phyloP scores from a whole-genome alignment of 176 grass and related monocot species.

The Zea luxurians region DNA sequence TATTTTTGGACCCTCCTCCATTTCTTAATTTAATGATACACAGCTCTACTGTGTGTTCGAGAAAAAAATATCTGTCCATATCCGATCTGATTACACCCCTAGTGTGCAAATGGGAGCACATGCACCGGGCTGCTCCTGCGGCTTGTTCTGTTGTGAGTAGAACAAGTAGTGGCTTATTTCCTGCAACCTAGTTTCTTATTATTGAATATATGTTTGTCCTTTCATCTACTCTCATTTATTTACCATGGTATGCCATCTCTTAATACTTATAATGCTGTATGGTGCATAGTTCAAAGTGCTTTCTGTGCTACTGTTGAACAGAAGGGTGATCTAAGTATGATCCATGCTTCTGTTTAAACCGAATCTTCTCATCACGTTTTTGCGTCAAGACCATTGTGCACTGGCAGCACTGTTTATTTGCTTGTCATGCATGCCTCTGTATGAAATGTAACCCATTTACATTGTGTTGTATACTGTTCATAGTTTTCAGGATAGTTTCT shows the following conservation, averaged over 20 bases:
- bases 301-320: background rate
- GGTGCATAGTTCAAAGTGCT: background rate
- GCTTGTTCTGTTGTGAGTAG: background rate
- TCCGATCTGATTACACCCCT: too few relatives aligned
- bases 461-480: background rate
- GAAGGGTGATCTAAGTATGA: background rate
- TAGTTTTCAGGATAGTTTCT: constrained; percentile 22
- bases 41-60: too few relatives aligned
- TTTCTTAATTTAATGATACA: too few relatives aligned
- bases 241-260: background rate
- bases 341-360: background rate
- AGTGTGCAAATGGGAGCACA: background rate
- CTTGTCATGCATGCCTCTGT: constrained; percentile 4
- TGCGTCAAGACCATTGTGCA: background rate
- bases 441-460: background rate
- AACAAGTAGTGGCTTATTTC: background rate
- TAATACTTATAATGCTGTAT: background rate
- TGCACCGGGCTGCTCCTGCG: background rate
- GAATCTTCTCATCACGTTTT: background rate
- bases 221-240: background rate
- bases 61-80: background rate
- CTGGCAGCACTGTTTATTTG: background rate
- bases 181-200: constrained; percentile 2
- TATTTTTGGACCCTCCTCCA: too few relatives aligned
- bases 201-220: background rate